phyloP scores from a whole-genome alignment of 106 monocot species.

The Phalaenopsis aphrodite region DNA sequence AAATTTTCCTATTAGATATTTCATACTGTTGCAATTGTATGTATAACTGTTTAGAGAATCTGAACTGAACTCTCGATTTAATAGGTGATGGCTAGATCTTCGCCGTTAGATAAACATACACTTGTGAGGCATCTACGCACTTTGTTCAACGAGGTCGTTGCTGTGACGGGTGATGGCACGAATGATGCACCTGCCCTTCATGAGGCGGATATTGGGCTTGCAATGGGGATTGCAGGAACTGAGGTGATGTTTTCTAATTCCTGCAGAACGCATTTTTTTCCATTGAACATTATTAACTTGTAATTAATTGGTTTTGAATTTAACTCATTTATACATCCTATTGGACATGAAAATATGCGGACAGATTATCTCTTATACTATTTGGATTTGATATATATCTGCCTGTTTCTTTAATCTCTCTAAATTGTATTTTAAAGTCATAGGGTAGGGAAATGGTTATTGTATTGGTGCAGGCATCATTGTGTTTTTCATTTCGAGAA shows the following conservation, averaged over 20 bases:
- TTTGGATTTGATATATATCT: background rate
- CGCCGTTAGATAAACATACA: conserved; percentile 44
- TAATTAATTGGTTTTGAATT: background rate
- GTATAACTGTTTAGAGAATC: background rate
- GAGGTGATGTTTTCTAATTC: conserved; percentile 26
- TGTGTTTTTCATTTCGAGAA: background rate
- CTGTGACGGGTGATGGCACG: conserved; percentile 63
- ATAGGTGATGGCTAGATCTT: conserved; percentile 55
- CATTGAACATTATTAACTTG: background rate
- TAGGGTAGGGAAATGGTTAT: background rate
- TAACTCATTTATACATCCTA: background rate
- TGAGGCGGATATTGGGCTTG: conserved; percentile 51
- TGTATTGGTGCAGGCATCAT: background rate
- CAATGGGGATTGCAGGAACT: conserved; percentile 60
- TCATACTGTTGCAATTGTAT: background rate
- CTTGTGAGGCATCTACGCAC: conserved; percentile 34
- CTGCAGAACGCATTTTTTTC: background rate
- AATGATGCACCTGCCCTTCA: conserved; percentile 55
- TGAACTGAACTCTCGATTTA: conserved; percentile 1
- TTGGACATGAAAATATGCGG: background rate
- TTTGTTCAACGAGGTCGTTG: conserved; percentile 48
- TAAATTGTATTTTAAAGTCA: background rate
- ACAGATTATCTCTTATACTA: background rate
- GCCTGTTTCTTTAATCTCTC: background rate
- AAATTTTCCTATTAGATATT: too few relatives aligned